phyloP scores from a whole-genome alignment of 805 yeast genomes.

The Yarrowia deformans region DNA sequence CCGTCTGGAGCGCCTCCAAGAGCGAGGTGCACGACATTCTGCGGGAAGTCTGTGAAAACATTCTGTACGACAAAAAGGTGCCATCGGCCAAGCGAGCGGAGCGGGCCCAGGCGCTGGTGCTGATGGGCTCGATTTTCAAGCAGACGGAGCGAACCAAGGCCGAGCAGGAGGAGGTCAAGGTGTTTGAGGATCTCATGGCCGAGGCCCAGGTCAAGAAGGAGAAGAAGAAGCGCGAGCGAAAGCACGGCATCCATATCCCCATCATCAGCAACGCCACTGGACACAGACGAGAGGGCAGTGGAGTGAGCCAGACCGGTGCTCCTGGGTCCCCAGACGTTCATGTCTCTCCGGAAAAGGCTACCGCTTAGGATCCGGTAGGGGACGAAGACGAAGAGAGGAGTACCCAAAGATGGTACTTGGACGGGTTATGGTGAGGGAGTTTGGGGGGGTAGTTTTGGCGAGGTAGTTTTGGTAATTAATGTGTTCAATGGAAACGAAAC shows the following conservation, averaged over 20 bases:
- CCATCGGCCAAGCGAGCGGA: slow-evolving; percentile 65
- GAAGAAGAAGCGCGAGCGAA: slow-evolving; percentile 24
- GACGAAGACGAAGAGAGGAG: not conserved
- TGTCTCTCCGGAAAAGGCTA: slow-evolving; percentile 22
- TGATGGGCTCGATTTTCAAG: slow-evolving; percentile 74
- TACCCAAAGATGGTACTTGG: slow-evolving; percentile 5
- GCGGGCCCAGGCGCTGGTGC: slow-evolving; percentile 80
- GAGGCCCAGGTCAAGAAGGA: slow-evolving; percentile 71
- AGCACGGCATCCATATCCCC: slow-evolving; percentile 33
- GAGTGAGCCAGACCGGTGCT: not conserved
- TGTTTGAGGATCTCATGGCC: slow-evolving; percentile 91
- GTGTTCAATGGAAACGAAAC: not conserved
- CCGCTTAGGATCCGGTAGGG: slow-evolving; percentile 27
- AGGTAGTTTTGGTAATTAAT: not conserved
- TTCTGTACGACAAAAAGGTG: slow-evolving; percentile 72
- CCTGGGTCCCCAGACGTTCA: slow-evolving; percentile 4
- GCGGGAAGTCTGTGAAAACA: slow-evolving; percentile 81
- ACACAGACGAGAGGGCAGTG: slow-evolving; percentile 18
- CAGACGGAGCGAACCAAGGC: slow-evolving; percentile 76
- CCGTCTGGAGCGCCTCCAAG: slow-evolving; percentile 94
- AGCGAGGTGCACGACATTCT: slow-evolving; percentile 83
- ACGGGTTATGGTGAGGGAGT: slow-evolving; percentile 4
- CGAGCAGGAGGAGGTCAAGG: slow-evolving; percentile 88
- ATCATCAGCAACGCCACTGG: not conserved
- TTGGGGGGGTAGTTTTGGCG: too few relatives aligned